Conservation (phyloP, 176 grass and related monocot species). For the Zea luxurians region DNA sequence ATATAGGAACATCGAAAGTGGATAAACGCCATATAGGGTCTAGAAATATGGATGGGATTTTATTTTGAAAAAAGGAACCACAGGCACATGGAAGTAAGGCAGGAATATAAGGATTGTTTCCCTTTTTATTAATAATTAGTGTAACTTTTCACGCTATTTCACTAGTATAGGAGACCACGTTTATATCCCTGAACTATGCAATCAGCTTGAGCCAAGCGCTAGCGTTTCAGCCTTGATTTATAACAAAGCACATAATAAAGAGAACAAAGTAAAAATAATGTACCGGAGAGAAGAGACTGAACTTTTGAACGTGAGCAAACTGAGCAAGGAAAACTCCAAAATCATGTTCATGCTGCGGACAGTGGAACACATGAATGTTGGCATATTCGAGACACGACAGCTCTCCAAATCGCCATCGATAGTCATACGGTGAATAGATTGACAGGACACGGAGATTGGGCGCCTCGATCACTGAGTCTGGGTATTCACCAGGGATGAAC, state of each 20-base stretch:
- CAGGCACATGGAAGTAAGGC: neutral
- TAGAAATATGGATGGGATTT: neutral
- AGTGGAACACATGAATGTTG: neutral
- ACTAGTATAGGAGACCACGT: neutral
- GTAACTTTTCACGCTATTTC: too few relatives aligned
- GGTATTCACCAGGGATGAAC: neutral
- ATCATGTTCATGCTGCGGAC: neutral
- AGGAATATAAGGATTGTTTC: neutral
- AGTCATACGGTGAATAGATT: neutral
- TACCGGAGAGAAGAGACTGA: neutral
- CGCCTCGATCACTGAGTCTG: conserved; percentile 10
- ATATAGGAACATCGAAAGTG: neutral
- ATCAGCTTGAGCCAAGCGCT: neutral
- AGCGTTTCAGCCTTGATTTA: neutral
- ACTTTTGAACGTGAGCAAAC: neutral
- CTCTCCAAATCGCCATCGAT: conserved; percentile 1
- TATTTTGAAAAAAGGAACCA: neutral
- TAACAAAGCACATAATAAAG: neutral
- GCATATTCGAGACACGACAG: neutral
- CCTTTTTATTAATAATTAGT: too few relatives aligned
- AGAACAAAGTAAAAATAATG: neutral
- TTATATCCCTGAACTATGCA: neutral
- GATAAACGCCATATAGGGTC: neutral
- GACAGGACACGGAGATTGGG: conserved; percentile 3
- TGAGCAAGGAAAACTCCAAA: conserved; percentile 15